These are phyloP conservation scores for Pelargonium australe DNA, from an alignment of 441 rosid species.

Conservation along the genomic window DNA sequence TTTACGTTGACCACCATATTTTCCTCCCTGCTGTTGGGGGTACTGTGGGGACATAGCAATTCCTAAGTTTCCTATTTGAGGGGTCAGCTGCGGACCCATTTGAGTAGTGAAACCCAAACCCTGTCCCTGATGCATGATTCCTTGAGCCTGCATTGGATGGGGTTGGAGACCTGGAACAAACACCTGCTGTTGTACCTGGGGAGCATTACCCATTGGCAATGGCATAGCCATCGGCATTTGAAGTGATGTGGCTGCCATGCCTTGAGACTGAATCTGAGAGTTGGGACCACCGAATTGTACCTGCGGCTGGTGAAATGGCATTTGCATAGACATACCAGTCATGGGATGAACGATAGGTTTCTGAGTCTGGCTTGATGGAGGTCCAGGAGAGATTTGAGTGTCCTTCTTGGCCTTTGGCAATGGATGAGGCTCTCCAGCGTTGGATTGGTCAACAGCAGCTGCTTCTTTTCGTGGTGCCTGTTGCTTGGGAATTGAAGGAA, in stretches of 20 bases:
- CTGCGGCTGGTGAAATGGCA: slow-evolving; percentile 64
- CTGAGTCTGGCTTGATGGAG: slow-evolving; percentile 45
- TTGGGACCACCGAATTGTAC: slow-evolving; percentile 72
- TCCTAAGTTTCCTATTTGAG: slow-evolving; percentile 65
- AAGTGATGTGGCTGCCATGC: slow-evolving; percentile 46
- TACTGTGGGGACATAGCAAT: slow-evolving; percentile 58
- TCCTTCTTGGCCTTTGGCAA: slow-evolving; percentile 50
- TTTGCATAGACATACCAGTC: slow-evolving; percentile 61
- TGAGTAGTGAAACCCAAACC: slow-evolving; percentile 59
- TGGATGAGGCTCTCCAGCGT: slow-evolving; percentile 39
- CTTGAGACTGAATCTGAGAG: slow-evolving; percentile 69
- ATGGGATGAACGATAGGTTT: slow-evolving; percentile 50
- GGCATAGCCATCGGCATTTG: slow-evolving; percentile 72
- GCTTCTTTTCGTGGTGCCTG: slow-evolving; percentile 48
- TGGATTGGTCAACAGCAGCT: slow-evolving; percentile 37
- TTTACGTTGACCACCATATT: slow-evolving; percentile 58
- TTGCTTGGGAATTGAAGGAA: slow-evolving; percentile 49
- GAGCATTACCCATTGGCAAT: slow-evolving; percentile 58
- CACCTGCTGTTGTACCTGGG: slow-evolving; percentile 72
- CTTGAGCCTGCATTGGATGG: slow-evolving; percentile 75
- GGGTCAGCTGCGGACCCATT: slow-evolving; percentile 59
- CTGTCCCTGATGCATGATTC: slow-evolving; percentile 85
- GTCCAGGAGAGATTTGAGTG: slow-evolving; percentile 41
- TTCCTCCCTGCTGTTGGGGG: slow-evolving; percentile 70
- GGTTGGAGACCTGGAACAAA: slow-evolving; percentile 70